phyloP scores from a whole-genome alignment of 2,329 filamentous ascomycete species.

The Ascomycota sp. region DNA sequence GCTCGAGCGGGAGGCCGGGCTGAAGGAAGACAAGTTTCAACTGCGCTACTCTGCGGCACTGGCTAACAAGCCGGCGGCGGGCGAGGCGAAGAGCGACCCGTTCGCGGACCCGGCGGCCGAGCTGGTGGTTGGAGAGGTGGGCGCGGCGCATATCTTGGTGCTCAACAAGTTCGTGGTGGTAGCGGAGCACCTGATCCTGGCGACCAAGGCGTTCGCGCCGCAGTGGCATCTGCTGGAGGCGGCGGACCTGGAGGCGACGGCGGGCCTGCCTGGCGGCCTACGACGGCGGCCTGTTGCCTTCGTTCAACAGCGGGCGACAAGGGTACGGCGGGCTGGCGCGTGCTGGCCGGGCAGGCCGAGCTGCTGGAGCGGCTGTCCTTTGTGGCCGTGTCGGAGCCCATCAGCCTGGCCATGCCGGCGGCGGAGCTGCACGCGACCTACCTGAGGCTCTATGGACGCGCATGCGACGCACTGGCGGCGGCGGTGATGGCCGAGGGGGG shows the following conservation, averaged over 20 bases:
- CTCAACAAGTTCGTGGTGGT: conserved; percentile 61
- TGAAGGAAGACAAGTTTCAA: no score
- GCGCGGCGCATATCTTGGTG: conserved; percentile 39
- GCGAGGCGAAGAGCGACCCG: conserved; percentile 28
- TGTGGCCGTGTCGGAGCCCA: conserved; percentile 19
- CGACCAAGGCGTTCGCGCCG: conserved; percentile 39
- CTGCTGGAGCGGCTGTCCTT: conserved; percentile 18
- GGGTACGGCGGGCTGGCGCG: conserved; percentile 28
- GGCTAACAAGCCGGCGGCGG: conserved; percentile 40
- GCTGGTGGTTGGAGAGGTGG: conserved; percentile 30
- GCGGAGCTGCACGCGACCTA: conserved; percentile 22
- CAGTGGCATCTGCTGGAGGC: conserved; percentile 43
- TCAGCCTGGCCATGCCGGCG: conserved; percentile 13
- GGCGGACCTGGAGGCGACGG: conserved; percentile 38
- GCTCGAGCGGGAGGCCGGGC: no score
- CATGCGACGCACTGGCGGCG: conserved; percentile 11
- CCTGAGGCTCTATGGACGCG: conserved; percentile 24
- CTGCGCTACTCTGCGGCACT: conserved; percentile 50
- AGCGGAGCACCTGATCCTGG: conserved; percentile 50
- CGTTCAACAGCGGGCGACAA: conserved; percentile 59
- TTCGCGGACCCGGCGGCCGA: conserved; percentile 39
- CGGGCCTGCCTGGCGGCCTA: conserved; percentile 42
- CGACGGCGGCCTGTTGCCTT: conserved; percentile 28
- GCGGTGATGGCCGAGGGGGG: neutral
- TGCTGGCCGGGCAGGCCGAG: conserved; percentile 24